A percentile compares a stretch with the other conserved stretches of the same genome.
Conservation (phyloP, 768 basidiomycete genomes). For the Xerocomus brunneocitrinus region DNA sequence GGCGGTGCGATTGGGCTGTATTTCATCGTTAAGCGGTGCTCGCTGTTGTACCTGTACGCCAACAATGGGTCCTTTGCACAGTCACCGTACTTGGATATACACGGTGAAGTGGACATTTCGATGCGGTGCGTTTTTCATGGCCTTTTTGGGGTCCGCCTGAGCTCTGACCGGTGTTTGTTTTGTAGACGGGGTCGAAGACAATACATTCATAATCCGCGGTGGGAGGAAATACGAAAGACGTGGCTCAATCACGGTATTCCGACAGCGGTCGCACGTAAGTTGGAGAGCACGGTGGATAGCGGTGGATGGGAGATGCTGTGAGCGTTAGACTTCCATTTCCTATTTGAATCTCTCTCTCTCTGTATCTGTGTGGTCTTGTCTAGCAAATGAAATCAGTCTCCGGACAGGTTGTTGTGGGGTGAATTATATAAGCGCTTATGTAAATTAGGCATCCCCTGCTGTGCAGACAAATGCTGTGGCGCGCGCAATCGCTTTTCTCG, state of each 20-base stretch:
- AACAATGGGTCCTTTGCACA: constrained; percentile 84
- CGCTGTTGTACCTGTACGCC: constrained; percentile 83
- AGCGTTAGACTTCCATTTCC: neutral
- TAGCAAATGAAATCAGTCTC: too few relatives aligned
- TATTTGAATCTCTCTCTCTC: neutral
- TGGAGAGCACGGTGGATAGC: constrained; percentile 81
- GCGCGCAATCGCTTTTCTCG: too few relatives aligned
- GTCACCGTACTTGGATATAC: constrained; percentile 89
- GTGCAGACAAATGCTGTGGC: too few relatives aligned
- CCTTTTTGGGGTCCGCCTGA: neutral
- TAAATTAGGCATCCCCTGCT: too few relatives aligned
- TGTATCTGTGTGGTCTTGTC: too few relatives aligned
- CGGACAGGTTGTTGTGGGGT: too few relatives aligned
- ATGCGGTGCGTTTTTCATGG: constrained; percentile 61
- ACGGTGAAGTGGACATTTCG: constrained; percentile 89
- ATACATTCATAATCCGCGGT: constrained; percentile 75
- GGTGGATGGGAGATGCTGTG: constrained; percentile 93
- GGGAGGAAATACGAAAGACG: constrained; percentile 86
- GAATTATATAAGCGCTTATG: too few relatives aligned
- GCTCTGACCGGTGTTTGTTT: neutral
- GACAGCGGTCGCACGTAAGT: constrained; percentile 80
- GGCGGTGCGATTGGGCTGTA: constrained; percentile 86
- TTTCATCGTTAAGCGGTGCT: constrained; percentile 88
- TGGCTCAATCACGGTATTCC: constrained; percentile 93
- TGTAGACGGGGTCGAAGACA: constrained; percentile 82